Percentiles rank a stretch among this genome's conserved stretches.
Evolutionary conservation across 2,329 filamentous ascomycete species (phyloP).

Genomic region (Alternaria longipes): DNA sequence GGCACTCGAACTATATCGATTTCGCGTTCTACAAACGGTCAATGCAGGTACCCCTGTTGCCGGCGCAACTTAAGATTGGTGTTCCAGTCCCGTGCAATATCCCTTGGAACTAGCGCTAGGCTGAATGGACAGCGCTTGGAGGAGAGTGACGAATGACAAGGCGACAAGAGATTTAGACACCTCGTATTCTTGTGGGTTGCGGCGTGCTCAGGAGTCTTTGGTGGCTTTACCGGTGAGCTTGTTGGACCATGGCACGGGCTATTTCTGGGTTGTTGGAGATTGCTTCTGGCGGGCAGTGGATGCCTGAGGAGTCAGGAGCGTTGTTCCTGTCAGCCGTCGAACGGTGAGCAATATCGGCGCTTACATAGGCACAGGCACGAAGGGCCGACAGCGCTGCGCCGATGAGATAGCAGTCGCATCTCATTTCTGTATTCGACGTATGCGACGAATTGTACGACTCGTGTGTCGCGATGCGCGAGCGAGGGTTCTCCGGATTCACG

Average conservation of each 20-base stretch:
- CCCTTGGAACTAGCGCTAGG: slow-evolving; percentile 9
- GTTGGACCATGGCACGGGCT: slow-evolving; percentile 14
- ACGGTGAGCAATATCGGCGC: background rate
- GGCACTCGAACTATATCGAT: slow-evolving; percentile 36
- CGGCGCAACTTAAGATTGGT: slow-evolving; percentile 17
- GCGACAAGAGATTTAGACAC: slow-evolving; percentile 22
- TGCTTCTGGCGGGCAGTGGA: slow-evolving; percentile 5
- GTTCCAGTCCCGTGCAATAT: slow-evolving; percentile 22
- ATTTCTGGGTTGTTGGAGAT: slow-evolving; percentile 25
- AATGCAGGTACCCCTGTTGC: slow-evolving; percentile 16
- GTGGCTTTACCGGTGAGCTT: slow-evolving; percentile 20
- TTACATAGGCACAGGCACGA: background rate
- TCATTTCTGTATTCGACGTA: background rate
- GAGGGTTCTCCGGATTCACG: slow-evolving; percentile 7
- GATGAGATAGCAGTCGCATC: background rate
- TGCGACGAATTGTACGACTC: background rate
- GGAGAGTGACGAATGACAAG: slow-evolving; percentile 23
- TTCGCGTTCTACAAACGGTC: slow-evolving; percentile 19
- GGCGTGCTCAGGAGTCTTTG: slow-evolving; percentile 22
- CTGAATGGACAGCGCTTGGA: background rate
- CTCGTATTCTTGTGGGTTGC: slow-evolving; percentile 17
- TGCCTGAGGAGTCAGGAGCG: slow-evolving; percentile 16
- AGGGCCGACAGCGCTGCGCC: background rate
- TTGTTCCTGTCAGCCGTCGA: slow-evolving; percentile 5
- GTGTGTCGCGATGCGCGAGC: slow-evolving; percentile 6